Base-by-base conservation (phyloP, 2,329 filamentous ascomycete species). In the Colletotrichum orchidophilum region DNA sequence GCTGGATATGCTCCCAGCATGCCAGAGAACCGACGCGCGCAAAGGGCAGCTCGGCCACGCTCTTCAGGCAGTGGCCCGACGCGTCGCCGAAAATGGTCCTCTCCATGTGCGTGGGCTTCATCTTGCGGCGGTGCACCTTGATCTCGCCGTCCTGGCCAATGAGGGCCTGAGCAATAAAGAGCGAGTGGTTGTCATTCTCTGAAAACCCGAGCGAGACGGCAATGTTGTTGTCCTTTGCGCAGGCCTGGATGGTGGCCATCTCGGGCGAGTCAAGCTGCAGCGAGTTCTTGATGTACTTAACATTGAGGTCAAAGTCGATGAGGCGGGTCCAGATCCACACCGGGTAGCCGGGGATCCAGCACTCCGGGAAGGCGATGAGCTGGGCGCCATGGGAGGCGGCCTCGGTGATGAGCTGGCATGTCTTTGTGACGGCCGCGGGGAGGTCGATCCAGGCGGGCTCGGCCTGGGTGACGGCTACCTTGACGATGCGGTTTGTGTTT, bases 401-500 rank as follows among this genome's bases (percentile, higher is more conserved):
- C 74, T 89, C 85, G 46, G 82, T 78, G 73, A 92, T 91, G 61
- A 91, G 81, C 0, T 79, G 75, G 74, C 87, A 86, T 8, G 89
- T 90, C 76, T 92, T 92, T 1, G 83, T 76, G 1, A 91, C 85
- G 2, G 84, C 82, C 0, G 77, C 85, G 8, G 84, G 80, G 2
- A 92, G 83, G 74, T 92, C 87, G 8, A 92, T 82, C 88, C 89
- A 92, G 1, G 81, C 84, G 0, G 89, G 88, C 77, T 91, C 90
- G 6, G 86, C 84, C 75, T 92, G 89, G 0, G 87, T 84, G 13
- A 87, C 86, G 31, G 84, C 87, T 5, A 88, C 84, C 39, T 78
- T 69, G 15, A 76, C 72, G 13, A 26, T 72, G 8, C 50, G 39
- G 35, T 3, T 26, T 15, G 64, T 70, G 33, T 5, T 61, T n/a